Conservation (phyloP, 164 flowering plant species). For the Nymphaea thermarum region DNA sequence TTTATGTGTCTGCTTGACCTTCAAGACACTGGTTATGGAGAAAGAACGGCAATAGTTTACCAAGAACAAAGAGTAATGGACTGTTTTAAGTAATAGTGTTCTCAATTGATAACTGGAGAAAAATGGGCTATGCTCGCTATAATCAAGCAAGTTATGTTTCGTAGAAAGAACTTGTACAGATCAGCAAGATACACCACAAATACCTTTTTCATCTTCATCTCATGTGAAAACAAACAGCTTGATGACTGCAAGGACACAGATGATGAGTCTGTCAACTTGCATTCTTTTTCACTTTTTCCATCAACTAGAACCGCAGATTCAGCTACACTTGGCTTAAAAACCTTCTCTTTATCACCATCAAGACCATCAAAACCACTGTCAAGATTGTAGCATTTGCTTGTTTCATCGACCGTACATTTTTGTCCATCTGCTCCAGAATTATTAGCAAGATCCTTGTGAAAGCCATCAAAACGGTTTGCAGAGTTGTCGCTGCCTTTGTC, state of each 20-base stretch:
- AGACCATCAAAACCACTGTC: slow-evolving; percentile 11
- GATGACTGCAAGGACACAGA: slow-evolving; percentile 8
- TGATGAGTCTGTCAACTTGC: slow-evolving; percentile 3
- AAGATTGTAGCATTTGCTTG: slow-evolving; percentile 6
- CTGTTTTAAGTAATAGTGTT: too few relatives aligned
- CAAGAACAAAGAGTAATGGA: too few relatives aligned
- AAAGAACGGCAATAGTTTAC: too few relatives aligned
- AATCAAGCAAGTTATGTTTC: not conserved
- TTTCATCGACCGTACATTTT: slow-evolving; percentile 11
- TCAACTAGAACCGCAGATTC: slow-evolving; percentile 4
- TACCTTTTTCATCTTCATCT: not conserved
- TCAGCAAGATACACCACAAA: not conserved
- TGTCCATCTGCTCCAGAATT: slow-evolving; percentile 2
- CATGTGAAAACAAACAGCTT: slow-evolving; percentile 5
- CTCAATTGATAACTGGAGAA: not conserved
- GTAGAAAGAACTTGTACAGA: not conserved
- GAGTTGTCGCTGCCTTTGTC: slow-evolving; percentile 6
- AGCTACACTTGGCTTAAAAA: not conserved
- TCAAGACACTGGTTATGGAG: too few relatives aligned
- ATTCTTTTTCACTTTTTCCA: slow-evolving; percentile 6
- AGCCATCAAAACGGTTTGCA: not conserved
- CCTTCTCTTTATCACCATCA: slow-evolving; percentile 5
- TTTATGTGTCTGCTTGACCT: too few relatives aligned
- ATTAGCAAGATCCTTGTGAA: not conserved
- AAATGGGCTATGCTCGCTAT: not conserved